Conservation (phyloP, 1,284 basidiomycete genomes). For the Apiotrichum sp. region DNA sequence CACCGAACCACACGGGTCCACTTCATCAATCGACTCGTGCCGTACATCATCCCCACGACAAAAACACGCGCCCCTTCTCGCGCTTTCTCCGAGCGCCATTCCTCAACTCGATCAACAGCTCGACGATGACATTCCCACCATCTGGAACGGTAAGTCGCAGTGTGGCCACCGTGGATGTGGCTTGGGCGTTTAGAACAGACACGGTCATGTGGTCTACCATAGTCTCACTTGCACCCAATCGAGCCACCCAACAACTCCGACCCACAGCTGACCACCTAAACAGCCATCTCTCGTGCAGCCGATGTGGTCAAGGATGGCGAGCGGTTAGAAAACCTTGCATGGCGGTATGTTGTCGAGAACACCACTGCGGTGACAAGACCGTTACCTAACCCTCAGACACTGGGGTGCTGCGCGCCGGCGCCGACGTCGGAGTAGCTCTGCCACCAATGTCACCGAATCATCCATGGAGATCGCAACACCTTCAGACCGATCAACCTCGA, state of each 20-base stretch:
- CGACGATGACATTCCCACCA: slow-evolving; percentile 15
- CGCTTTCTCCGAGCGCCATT: slow-evolving; percentile 5
- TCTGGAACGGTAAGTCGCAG: slow-evolving; percentile 15
- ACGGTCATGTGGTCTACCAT: neutral
- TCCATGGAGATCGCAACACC: slow-evolving; percentile 28
- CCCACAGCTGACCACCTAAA: neutral
- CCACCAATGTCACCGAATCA: slow-evolving; percentile 23
- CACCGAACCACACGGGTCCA: neutral
- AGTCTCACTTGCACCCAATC: neutral
- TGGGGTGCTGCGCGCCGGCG: slow-evolving; percentile 25
- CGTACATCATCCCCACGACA: slow-evolving; percentile 24
- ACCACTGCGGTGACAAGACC: too few relatives aligned
- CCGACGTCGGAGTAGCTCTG: slow-evolving; percentile 20
- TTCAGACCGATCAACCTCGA: slow-evolving; percentile 7
- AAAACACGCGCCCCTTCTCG: slow-evolving; percentile 13
- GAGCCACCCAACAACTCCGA: too few relatives aligned
- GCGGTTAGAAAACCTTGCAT: slow-evolving; percentile 41
- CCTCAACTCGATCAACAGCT: slow-evolving; percentile 5
- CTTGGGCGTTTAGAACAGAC: neutral
- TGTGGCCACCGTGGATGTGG: neutral
- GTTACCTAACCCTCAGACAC: slow-evolving; percentile 18
- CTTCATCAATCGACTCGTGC: slow-evolving; percentile 8
- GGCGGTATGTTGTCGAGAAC: slow-evolving; percentile 23
- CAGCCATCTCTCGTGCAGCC: slow-evolving; percentile 39
- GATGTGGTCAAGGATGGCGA: slow-evolving; percentile 44